Conservation (phyloP, 2,329 filamentous ascomycete genomes). For the Paraphoma chrysanthemicola region DNA sequence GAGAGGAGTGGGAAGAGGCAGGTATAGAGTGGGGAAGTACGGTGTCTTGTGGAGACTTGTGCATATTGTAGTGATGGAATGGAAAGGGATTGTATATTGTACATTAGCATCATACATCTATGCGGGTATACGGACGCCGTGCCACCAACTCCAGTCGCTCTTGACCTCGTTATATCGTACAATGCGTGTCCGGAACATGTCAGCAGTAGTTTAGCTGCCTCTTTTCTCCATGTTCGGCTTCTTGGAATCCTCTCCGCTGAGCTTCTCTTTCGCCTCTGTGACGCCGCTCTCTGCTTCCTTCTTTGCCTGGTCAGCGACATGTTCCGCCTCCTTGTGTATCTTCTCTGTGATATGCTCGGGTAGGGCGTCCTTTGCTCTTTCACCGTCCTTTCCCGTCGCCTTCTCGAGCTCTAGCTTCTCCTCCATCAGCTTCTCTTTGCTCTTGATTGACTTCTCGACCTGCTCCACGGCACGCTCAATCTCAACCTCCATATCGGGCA, state of each 20-base stretch:
- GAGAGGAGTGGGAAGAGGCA: neutral
- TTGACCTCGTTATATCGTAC: slow-evolving; percentile 2
- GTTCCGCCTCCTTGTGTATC: slow-evolving; percentile 33
- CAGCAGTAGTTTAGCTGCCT: neutral
- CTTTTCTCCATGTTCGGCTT: neutral
- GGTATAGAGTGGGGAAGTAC: too few species aligned
- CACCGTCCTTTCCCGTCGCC: slow-evolving; percentile 29
- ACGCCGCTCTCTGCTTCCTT: slow-evolving; percentile 10
- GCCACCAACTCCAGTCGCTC: neutral
- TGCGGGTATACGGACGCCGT: neutral
- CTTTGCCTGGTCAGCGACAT: slow-evolving; percentile 24
- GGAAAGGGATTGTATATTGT: neutral
- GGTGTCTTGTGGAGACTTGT: too few species aligned
- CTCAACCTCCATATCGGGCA: slow-evolving; percentile 62
- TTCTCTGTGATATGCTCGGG: slow-evolving; percentile 35
- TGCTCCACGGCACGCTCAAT: slow-evolving; percentile 61
- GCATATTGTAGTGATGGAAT: neutral
- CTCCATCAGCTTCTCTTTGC: slow-evolving; percentile 42
- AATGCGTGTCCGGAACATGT: neutral
- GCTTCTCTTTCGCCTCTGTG: slow-evolving; percentile 9
- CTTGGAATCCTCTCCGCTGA: neutral
- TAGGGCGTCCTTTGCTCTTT: slow-evolving; percentile 37
- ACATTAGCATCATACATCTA: slow-evolving; percentile 4
- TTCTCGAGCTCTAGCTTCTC: slow-evolving; percentile 48
- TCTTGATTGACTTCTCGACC: slow-evolving; percentile 54